Conservation (phyloP, 169 alveolate genomes). For the Cystoisospora suis region DNA sequence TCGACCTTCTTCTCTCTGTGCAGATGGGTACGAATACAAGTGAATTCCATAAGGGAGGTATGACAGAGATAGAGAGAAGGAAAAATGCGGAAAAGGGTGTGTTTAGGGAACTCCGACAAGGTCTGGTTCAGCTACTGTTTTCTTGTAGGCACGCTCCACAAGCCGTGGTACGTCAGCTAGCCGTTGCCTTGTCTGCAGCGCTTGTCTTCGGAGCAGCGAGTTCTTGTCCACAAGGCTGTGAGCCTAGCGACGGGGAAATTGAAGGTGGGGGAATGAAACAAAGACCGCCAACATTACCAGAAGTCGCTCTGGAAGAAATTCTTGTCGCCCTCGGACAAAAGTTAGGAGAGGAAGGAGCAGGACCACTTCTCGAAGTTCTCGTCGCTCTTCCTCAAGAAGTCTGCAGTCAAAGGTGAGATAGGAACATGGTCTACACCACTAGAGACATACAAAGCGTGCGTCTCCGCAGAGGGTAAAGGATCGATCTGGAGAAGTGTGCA, state of each 20-base stretch:
- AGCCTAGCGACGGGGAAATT: neutral
- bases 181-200: slow-evolving; percentile 52
- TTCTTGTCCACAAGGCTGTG: neutral
- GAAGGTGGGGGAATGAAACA: neutral
- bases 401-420: neutral
- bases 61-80: neutral
- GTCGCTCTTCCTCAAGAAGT: slow-evolving; percentile 9
- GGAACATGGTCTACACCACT: no score
- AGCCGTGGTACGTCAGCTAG: slow-evolving; percentile 54
- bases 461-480: no score
- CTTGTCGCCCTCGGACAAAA: neutral
- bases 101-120: slow-evolving; percentile 56
- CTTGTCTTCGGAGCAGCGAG: slow-evolving; percentile 42
- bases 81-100: neutral
- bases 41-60: no score
- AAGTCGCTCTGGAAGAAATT: slow-evolving; percentile 7
- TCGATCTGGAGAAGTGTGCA: no score
- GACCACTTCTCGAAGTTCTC: neutral
- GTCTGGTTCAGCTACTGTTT: slow-evolving; percentile 56
- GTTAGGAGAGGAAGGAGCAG: neutral
- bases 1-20: slow-evolving; percentile 35
- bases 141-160: slow-evolving; percentile 42
- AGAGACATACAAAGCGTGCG: no score
- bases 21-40: neutral
- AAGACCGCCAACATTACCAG: no score